phyloP scores from a whole-genome alignment of 192 early-diverging fungal genomes.

The Backusella tarrabulga region DNA sequence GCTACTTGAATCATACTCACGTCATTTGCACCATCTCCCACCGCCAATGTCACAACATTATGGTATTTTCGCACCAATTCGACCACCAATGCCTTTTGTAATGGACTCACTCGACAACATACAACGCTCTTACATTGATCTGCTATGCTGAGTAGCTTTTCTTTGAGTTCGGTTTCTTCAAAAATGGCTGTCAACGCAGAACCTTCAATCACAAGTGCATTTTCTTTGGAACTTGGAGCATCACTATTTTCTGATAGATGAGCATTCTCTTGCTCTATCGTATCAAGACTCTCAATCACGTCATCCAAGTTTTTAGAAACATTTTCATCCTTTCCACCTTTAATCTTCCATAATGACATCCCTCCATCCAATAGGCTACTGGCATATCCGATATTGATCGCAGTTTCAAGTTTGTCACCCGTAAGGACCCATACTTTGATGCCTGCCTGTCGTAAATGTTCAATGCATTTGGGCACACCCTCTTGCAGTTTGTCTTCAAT shows the following conservation, averaged over 20 bases:
- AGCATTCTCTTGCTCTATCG: not conserved
- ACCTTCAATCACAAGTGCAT: conserved; percentile 89
- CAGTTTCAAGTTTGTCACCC: conserved; percentile 97
- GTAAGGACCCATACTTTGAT: conserved; percentile 98
- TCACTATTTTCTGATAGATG: not conserved
- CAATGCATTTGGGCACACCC: conserved; percentile 91
- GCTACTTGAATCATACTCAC: conserved; percentile 98
- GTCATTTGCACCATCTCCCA: conserved; percentile 87
- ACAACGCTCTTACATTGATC: conserved; percentile 81
- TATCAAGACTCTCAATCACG: conserved; percentile 49
- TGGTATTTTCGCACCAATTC: conserved; percentile 79
- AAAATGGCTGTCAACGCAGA: conserved; percentile 53
- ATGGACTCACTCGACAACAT: conserved; percentile 88
- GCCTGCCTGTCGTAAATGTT: conserved; percentile 74
- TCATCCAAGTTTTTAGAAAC: not conserved
- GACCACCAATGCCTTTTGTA: conserved; percentile 97
- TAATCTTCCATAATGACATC: conserved; percentile 67
- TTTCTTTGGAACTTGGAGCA: conserved; percentile 6
- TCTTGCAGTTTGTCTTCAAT: conserved; percentile 98
- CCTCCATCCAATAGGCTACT: conserved; percentile 65
- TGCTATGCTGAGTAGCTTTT: conserved; percentile 68
- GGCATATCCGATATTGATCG: conserved; percentile 97
- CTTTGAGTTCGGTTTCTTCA: conserved; percentile 50
- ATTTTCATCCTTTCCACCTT: conserved; percentile 11
- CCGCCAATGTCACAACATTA: conserved; percentile 63